Conservation (phyloP, 139 green algal species). For the Bryopsis sp. region DNA sequence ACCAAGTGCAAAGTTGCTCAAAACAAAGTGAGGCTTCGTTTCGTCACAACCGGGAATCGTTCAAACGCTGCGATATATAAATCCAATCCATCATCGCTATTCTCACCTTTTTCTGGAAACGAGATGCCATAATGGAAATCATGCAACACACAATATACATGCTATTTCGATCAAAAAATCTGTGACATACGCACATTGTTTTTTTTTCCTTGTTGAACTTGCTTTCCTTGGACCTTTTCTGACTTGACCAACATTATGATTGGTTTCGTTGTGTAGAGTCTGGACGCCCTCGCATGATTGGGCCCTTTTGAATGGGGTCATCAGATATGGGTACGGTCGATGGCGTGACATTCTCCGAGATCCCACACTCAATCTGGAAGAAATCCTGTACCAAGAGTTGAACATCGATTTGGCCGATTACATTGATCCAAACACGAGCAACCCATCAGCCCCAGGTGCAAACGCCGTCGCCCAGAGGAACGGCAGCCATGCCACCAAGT, state of each 20-base stretch:
- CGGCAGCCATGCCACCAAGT: neutral
- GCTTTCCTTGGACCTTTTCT: neutral
- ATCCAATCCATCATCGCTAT: too few relatives aligned
- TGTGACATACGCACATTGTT: too few relatives aligned
- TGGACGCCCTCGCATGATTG: slow-evolving; percentile 9
- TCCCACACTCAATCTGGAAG: neutral
- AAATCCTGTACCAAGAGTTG: neutral
- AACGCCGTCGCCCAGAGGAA: neutral
- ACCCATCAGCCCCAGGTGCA: neutral
- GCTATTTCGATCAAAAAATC: too few relatives aligned
- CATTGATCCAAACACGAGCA: neutral
- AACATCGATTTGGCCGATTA: neutral
- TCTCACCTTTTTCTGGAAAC: too few relatives aligned
- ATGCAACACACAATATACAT: too few relatives aligned
- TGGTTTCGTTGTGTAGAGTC: too few relatives aligned
- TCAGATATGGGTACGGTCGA: slow-evolving; percentile 9
- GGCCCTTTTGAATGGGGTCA: neutral
- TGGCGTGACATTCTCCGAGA: slow-evolving; percentile 13
- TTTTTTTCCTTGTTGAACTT: neutral
- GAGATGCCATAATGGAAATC: too few relatives aligned
- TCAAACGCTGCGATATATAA: too few relatives aligned
- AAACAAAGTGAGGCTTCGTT: neutral
- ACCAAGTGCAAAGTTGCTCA: neutral
- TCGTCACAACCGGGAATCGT: too few relatives aligned
- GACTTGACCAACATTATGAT: too few relatives aligned